Evolutionary conservation across 768 basidiomycete species (phyloP).

Genomic region (Lactifluus volemus): DNA sequence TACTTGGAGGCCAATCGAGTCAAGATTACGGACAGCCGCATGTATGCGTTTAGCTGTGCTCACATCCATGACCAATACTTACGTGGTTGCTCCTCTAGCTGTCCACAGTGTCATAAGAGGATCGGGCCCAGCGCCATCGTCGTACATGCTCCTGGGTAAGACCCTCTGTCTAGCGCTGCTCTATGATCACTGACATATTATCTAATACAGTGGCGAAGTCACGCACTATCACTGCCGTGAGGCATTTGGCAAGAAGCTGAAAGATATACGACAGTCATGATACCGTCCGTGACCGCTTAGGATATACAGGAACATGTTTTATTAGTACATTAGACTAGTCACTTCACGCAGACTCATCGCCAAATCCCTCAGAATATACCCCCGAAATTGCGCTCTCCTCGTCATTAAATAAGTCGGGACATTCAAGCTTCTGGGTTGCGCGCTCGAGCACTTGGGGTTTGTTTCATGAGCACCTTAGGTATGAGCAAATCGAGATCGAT

Average conservation of each 20-base stretch:
- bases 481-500: conserved; percentile 1
- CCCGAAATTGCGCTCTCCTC: neutral
- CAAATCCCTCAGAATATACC: neutral
- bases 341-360: neutral
- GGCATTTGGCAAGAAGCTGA: conserved; percentile 53
- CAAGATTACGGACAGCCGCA: conserved; percentile 84
- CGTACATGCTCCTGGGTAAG: conserved; percentile 18
- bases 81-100: conserved; percentile 2
- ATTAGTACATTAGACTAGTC: conserved; percentile 5
- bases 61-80: neutral
- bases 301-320: neutral
- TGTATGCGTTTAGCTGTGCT: conserved; percentile 40
- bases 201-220: conserved; percentile 68
- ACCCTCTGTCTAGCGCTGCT: neutral
- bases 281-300: neutral
- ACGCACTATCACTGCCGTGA: conserved; percentile 97
- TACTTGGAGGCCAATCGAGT: conserved; percentile 72
- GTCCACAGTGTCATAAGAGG: conserved; percentile 21
- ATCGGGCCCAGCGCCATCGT: conserved; percentile 20
- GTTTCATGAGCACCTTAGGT: neutral
- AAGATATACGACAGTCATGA: conserved; percentile 27
- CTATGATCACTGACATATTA: neutral
- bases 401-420: conserved; percentile 6
- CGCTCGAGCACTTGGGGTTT: neutral
- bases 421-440: neutral